A percentile compares a stretch with the other conserved stretches of the same genome.
These are phyloP conservation scores for Zymoseptoria passerinii DNA, from an alignment of 2,329 filamentous ascomycete species.

Conservation along the genomic window DNA sequence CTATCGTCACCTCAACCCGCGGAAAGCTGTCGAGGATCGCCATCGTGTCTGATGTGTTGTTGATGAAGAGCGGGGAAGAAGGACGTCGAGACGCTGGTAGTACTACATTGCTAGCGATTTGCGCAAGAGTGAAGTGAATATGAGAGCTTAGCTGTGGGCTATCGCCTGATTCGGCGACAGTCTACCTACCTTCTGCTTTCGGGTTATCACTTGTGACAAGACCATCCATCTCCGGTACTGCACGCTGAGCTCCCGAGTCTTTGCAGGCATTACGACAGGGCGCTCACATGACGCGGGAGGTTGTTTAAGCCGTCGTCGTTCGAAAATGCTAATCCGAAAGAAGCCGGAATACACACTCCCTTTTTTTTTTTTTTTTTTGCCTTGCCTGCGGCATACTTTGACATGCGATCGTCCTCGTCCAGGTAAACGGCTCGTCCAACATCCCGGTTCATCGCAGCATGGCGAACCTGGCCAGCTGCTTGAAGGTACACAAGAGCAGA, in stretches of 20 bases:
- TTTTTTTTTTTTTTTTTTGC: no score
- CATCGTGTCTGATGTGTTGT: constrained; percentile 8
- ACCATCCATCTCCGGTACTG: background rate
- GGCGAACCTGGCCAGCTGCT: background rate
- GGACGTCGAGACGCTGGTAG: background rate
- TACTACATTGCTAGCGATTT: background rate
- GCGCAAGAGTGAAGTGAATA: background rate
- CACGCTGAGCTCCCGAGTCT: background rate
- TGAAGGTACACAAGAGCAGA: background rate
- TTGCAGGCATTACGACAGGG: background rate
- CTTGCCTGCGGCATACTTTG: background rate
- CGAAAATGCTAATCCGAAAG: no score
- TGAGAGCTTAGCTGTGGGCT: background rate
- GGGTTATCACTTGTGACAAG: background rate
- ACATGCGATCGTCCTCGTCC: background rate
- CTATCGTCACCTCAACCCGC: constrained; percentile 16
- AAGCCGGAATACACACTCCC: no score
- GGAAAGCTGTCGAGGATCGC: constrained; percentile 12
- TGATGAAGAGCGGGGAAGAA: background rate
- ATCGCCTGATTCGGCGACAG: background rate
- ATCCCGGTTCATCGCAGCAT: background rate
- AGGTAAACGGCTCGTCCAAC: background rate
- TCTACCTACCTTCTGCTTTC: background rate
- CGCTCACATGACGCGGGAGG: no score
- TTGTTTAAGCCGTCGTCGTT: no score